phyloP scores from a whole-genome alignment of 2,329 filamentous ascomycete species.

The Pyrenophora graminea region DNA sequence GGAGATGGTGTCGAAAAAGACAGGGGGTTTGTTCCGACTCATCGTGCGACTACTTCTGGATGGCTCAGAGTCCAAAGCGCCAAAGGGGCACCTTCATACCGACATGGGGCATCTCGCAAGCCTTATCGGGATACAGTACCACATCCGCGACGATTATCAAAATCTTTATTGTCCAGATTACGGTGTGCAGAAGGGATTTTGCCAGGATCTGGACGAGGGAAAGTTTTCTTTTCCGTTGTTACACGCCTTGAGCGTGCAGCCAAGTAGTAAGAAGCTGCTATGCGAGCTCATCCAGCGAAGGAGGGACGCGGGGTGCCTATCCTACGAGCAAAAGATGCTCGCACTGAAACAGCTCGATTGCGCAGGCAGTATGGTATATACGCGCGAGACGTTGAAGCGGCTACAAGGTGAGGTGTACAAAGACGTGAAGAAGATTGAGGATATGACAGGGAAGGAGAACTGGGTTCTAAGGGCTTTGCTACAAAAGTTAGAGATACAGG shows the following conservation, averaged over 20 bases:
- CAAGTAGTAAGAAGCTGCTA: neutral
- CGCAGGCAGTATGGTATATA: neutral
- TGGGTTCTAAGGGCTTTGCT: conserved; percentile 3
- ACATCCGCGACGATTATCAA: conserved; percentile 87
- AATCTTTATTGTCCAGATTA: conserved; percentile 68
- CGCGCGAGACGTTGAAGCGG: neutral
- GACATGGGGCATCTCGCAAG: neutral
- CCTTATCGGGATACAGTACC: conserved; percentile 56
- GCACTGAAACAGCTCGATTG: neutral
- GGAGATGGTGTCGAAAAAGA: conserved; percentile 1
- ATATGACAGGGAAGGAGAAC: neutral
- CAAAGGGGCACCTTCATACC: neutral
- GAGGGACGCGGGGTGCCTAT: neutral
- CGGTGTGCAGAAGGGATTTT: conserved; percentile 83
- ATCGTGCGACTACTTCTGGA: neutral
- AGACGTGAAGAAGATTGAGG: neutral
- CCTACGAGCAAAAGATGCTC: conserved; percentile 1
- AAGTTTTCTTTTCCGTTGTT: conserved; percentile 68
- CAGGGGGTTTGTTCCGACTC: neutral
- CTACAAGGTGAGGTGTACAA: neutral
- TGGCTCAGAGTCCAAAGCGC: neutral
- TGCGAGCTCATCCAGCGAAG: neutral
- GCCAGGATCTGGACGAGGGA: conserved; percentile 89
- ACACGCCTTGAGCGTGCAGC: neutral
- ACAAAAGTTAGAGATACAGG: neutral